Evolutionary conservation across 2,329 filamentous ascomycete species (phyloP).

Genomic region (Colletotrichum endophyticum): DNA sequence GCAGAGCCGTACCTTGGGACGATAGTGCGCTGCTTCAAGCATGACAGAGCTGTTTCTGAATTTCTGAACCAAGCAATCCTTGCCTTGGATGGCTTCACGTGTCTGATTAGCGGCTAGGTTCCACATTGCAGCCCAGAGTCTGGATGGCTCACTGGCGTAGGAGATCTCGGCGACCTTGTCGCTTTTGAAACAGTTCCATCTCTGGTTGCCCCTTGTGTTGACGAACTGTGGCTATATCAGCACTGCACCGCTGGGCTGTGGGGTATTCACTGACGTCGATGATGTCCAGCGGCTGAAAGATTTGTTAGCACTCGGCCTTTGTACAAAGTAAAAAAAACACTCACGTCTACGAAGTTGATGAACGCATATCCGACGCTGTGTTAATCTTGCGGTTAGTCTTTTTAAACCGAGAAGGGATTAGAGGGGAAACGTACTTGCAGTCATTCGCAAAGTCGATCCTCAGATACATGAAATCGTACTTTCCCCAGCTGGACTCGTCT

Average conservation of each 20-base stretch:
- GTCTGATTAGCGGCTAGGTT: conserved; percentile 27
- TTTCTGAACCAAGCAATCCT: conserved; percentile 89
- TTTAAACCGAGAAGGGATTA: not conserved
- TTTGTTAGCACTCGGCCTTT: conserved; percentile 37
- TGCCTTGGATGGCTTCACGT: conserved; percentile 80
- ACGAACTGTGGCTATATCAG: conserved; percentile 63
- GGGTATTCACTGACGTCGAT: conserved; percentile 59
- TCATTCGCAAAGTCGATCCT: conserved; percentile 87
- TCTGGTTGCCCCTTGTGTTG: conserved; percentile 70
- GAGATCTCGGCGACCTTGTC: conserved; percentile 89
- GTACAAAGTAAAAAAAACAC: conserved; percentile 28
- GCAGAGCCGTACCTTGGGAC: conserved; percentile 72
- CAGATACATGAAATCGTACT: conserved; percentile 94
- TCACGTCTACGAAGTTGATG: conserved; percentile 88
- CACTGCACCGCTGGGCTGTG: conserved; percentile 25
- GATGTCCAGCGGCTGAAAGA: conserved; percentile 70
- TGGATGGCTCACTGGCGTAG: conserved; percentile 78
- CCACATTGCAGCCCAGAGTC: rapidly evolving
- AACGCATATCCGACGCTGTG: conserved; percentile 93
- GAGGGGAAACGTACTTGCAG: conserved; percentile 70
- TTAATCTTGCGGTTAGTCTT: not conserved
- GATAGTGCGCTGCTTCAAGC: conserved; percentile 80
- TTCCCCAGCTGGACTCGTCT: conserved; percentile 78
- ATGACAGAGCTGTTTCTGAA: conserved; percentile 98
- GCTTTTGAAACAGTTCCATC: conserved; percentile 82